Conservation (phyloP, 2,329 filamentous ascomycete genomes). For the Diaporthe vaccinii region DNA sequence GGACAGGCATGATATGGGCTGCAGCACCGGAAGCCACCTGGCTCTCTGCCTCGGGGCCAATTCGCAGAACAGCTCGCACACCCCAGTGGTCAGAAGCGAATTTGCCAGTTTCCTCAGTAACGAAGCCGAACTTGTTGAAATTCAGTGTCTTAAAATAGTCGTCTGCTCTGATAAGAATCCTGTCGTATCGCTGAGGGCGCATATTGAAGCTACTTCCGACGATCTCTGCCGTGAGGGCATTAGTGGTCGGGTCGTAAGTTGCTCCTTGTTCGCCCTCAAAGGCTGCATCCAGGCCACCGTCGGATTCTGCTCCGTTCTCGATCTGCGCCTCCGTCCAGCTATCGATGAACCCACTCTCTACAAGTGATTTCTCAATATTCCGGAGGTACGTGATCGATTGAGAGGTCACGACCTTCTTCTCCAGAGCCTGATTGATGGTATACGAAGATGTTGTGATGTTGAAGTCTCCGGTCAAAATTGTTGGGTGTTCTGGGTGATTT, state of each 20-base stretch:
- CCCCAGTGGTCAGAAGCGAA: constrained; percentile 72
- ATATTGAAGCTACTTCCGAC: constrained; percentile 62
- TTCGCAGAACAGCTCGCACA: constrained; percentile 59
- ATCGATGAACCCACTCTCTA: constrained; percentile 63
- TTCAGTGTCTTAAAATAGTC: constrained; percentile 54
- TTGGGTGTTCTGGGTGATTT: constrained; percentile 59
- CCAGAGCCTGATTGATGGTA: constrained; percentile 66
- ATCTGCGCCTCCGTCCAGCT: constrained; percentile 63
- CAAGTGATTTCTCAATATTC: constrained; percentile 61
- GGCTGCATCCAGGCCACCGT: constrained; percentile 51
- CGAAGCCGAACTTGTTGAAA: constrained; percentile 72
- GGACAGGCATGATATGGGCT: constrained; percentile 51
- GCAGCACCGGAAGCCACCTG: constrained; percentile 41
- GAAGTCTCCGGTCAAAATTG: constrained; percentile 74
- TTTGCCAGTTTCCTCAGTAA: constrained; percentile 45
- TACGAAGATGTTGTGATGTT: constrained; percentile 72
- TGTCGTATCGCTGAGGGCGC: constrained; percentile 75
- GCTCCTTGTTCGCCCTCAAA: constrained; percentile 74
- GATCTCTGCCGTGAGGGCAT: constrained; percentile 66
- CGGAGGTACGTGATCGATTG: constrained; percentile 59
- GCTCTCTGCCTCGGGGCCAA: constrained; percentile 41
- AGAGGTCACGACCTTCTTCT: constrained; percentile 65
- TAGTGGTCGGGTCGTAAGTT: constrained; percentile 73
- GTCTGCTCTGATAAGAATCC: constrained; percentile 67
- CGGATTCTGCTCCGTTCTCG: constrained; percentile 57